Evolutionary conservation across 768 basidiomycete species (phyloP), one percentile per base, ranked within the genome.

Genomic region (Panaeolus cyanescens): DNA sequence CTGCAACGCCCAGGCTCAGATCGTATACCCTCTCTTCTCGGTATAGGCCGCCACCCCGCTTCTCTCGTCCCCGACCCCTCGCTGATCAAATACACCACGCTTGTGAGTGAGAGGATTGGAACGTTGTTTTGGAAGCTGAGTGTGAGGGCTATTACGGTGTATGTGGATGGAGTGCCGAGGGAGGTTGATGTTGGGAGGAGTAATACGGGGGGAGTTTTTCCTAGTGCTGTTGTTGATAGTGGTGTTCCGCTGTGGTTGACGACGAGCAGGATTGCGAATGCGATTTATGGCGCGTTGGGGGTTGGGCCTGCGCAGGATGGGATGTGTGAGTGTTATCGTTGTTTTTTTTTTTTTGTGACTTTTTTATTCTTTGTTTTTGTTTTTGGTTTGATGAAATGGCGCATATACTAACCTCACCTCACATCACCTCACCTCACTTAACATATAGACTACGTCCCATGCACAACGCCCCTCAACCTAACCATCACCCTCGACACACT

Each of bases 221-320:
- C 90, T 0, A 83, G 80, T 42, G 91, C 89, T 4, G 80, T 91
- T n/a, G 68, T 93, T 32, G 92, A 93, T 70, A 84, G 87, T 0
- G 92, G 92, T 0, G 80, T 86, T 0, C 89, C 91, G 0, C 59
- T 81, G 13, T 92, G 93, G 55, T 70, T 93, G 0, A 83, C 90
- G 5, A 85, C 86, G 0, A 73, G 77, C 4, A 57, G 66, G 3
- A 77, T 93, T 19, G 89, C 91, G 15, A 88, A 93, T 64, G 91
- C 80, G 5, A 89, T 93, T 19, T 93, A 93, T 61, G 91, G 91
- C 8, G 88, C 91, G 3, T 74, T 91, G 56, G 89, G 86, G 1
- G 75, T 92, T 28, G 66, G 71, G 20, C 88, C 90, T 7, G 82
- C 76, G 0, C 59, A 75, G 1, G 87, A 91, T 63, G 88, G 90